Base-by-base conservation (phyloP, 495 filamentous ascomycete species). In the Parathielavia appendiculata region DNA sequence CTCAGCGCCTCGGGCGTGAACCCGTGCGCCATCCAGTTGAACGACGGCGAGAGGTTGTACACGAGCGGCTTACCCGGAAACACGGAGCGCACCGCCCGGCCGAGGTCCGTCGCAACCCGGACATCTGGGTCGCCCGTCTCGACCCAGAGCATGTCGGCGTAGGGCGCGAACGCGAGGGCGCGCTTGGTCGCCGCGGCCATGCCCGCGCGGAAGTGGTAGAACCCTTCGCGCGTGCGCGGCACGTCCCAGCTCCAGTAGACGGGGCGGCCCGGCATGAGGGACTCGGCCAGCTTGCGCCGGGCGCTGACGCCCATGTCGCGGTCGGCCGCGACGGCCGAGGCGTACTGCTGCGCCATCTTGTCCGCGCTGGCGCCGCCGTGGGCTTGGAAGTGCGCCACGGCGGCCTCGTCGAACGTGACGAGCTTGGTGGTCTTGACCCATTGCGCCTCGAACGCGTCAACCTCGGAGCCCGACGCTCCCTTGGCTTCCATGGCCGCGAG, bases 11-110 rank as follows among this genome's bases (percentile, higher is more conserved):
- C 83, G 52, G 89, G 83, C 13, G 84, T 83, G 73, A 97, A 98
- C 26, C 93, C 93, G 71, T 97, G 91, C 26, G 81, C 84, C 83
- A 93, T 90, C 93, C 93, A 98, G 78, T 98, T 97, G 83, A 98
- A 98, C 19, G 89, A 93, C 11, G 93, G 93, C 19, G 82, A 87
- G 4, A 98, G 82, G 76, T 98, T 98, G 77, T 98, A 98, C 9
- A 98, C 93, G 20, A 98, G 78, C 39, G 88, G 86, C 79, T 97
- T 98, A 51, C 84, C 85, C 0, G 90, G 88, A 65, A 77, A 74
- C 5, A 60, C 73, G 5, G 69, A 66, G 23, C 86, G 81, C 54
- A 98, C 91, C 35, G 92, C 82, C 4, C 78, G 76, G 1, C 90
- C 88, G 61, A 98, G 91, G 56, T 76, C 76, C 40, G 7, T 76